Percentiles rank a stretch among this genome's conserved stretches.
These are phyloP conservation scores for Fusarium subtropicale DNA, from an alignment of 2,329 filamentous ascomycete genomes.

Conservation along the genomic window DNA sequence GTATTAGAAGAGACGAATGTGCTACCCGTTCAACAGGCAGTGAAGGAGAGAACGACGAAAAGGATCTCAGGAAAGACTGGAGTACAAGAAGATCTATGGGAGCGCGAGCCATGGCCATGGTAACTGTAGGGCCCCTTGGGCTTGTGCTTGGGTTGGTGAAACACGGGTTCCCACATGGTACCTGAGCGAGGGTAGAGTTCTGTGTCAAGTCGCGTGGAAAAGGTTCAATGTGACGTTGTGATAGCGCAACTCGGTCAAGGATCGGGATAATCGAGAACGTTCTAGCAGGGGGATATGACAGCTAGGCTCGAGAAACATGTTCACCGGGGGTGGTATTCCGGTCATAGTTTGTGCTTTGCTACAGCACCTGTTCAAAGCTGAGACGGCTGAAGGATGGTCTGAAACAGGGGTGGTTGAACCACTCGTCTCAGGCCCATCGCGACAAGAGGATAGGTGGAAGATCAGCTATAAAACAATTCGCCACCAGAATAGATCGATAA, in stretches of 20 bases:
- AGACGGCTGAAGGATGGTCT: conserved; percentile 38
- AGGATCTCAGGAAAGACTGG: conserved; percentile 13
- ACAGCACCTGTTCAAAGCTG: conserved; percentile 31
- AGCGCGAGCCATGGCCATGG: conserved; percentile 10
- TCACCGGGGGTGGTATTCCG: conserved; percentile 12
- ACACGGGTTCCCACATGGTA: conserved; percentile 12
- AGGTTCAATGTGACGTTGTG: conserved; percentile 23
- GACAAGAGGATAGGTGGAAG: neutral
- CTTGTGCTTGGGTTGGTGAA: conserved; percentile 27
- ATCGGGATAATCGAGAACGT: conserved; percentile 23
- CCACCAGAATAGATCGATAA: neutral
- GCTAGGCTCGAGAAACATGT: conserved; percentile 18
- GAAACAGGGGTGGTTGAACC: conserved; percentile 42
- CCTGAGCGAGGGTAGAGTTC: conserved; percentile 4
- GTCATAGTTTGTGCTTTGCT: conserved; percentile 13
- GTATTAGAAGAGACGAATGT: conserved; percentile 23
- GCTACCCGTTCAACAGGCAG: conserved; percentile 28
- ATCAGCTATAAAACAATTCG: conserved; percentile 12
- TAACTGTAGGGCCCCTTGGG: conserved; percentile 3
- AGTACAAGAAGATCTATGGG: conserved; percentile 10
- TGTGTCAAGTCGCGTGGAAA: conserved; percentile 30
- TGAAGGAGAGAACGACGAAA: conserved; percentile 23
- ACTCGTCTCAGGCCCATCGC: conserved; percentile 25
- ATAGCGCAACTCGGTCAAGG: neutral
- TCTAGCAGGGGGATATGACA: conserved; percentile 17